phyloP scores from a whole-genome alignment of 176 grass and related monocot species.

The Musa schizocarpa region DNA sequence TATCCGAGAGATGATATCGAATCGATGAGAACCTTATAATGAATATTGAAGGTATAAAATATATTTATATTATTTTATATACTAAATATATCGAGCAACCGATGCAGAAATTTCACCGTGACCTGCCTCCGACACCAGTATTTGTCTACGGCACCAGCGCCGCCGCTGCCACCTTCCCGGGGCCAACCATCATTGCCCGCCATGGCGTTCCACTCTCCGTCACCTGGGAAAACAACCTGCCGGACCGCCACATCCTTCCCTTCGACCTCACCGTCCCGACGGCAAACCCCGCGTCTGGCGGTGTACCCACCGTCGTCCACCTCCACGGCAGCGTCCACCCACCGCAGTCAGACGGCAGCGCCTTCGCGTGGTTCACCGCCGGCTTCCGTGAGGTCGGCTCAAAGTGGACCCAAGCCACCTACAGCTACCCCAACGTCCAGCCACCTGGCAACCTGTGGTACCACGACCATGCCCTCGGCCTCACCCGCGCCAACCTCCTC shows the following conservation, averaged over 20 bases:
- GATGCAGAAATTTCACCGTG: conserved; percentile 66
- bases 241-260: conserved; percentile 45
- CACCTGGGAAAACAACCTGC: conserved; percentile 71
- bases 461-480: conserved; percentile 63
- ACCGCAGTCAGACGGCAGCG: conserved; percentile 43
- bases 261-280: conserved; percentile 51
- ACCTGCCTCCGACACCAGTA: conserved; percentile 54
- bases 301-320: conserved; percentile 71
- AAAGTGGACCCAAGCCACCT: conserved; percentile 33
- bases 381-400: conserved; percentile 28
- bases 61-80: conserved; percentile 18
- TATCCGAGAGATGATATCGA: no score
- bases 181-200: conserved; percentile 46
- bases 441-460: conserved; percentile 49
- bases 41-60: not conserved
- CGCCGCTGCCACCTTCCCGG: conserved; percentile 42
- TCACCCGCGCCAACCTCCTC: conserved; percentile 68
- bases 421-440: conserved; percentile 70
- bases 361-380: conserved; percentile 66
- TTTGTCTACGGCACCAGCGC: conserved; percentile 44
- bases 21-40: no score
- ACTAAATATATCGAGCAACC: not conserved
- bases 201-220: conserved; percentile 44
- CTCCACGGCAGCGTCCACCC: conserved; percentile 56
- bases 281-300: conserved; percentile 31